Percentiles rank a stretch among this genome's conserved stretches.
Evolutionary conservation across 208 protist species (phyloP).

Genomic region (Plasmodiophora brassicae): DNA sequence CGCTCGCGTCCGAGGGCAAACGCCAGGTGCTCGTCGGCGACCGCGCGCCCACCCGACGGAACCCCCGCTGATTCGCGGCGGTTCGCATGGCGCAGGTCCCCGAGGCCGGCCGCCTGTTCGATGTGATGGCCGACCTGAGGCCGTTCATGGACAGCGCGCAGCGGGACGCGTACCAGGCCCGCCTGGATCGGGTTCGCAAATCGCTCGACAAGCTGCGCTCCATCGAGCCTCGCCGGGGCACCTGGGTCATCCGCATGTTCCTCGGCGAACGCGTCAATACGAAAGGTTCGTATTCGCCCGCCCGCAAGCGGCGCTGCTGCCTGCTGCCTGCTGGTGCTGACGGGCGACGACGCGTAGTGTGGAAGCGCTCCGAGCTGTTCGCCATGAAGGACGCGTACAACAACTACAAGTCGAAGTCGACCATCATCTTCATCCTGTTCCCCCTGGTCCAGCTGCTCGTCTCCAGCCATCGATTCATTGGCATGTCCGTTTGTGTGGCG

Average conservation of each 20-base stretch:
- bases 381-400: constrained; percentile 27
- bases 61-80: not conserved
- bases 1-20: not conserved
- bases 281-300: not conserved
- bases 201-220: not conserved
- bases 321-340: not conserved
- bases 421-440: not conserved
- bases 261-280: constrained; percentile 5
- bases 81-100: not conserved
- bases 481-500: not conserved
- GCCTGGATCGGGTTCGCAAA: not conserved
- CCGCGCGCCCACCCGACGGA: no score
- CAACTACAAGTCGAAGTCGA: not conserved
- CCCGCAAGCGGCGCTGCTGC: not conserved
- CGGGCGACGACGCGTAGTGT: not conserved
- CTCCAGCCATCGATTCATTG: not conserved
- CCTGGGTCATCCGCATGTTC: not conserved
- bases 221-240: not conserved
- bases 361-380: constrained; percentile 25
- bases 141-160: not conserved
- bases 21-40: not conserved
- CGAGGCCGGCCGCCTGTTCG: not conserved
- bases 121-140: not conserved
- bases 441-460: not conserved
- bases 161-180: not conserved